Percentiles rank a stretch among this genome's conserved stretches.
Conservation (phyloP, 495 filamentous ascomycete genomes). For the Penicillium ochrochloron region DNA sequence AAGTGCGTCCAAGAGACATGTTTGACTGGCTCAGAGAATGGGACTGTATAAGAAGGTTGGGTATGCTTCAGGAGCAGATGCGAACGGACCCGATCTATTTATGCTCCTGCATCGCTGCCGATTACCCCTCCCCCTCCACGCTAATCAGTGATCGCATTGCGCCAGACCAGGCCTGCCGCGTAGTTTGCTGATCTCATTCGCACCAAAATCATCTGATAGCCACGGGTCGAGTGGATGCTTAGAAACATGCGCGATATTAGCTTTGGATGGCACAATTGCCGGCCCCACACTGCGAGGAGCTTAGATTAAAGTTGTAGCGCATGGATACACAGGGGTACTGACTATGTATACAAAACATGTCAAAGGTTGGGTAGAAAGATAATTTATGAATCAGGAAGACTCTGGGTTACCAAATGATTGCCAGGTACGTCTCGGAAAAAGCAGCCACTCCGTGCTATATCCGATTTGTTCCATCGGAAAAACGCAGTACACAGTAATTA, state of each 20-base stretch:
- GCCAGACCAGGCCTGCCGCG: conserved; percentile 2
- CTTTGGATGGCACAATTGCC: conserved; percentile 24
- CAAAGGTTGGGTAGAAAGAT: too few species aligned
- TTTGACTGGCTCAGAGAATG: conserved; percentile 7
- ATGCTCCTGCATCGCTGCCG: conserved; percentile 5
- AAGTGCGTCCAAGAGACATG: conserved; percentile 46
- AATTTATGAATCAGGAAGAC: too few species aligned
- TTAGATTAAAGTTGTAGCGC: neutral
- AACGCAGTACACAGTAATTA: too few species aligned
- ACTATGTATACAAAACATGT: too few species aligned
- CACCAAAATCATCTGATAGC: neutral
- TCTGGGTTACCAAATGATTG: too few species aligned
- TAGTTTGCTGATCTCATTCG: conserved; percentile 9
- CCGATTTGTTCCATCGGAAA: too few species aligned
- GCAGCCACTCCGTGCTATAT: too few species aligned
- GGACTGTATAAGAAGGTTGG: neutral
- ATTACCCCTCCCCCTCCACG: conserved; percentile 18
- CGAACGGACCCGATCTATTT: conserved; percentile 6
- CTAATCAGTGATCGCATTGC: conserved; percentile 12
- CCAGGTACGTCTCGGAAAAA: too few species aligned
- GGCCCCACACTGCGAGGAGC: conserved; percentile 10
- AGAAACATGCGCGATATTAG: conserved; percentile 17
- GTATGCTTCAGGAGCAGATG: neutral
- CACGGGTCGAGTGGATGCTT: conserved; percentile 13
- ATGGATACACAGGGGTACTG: neutral